Evolutionary conservation across 805 yeast genomes (phyloP), one percentile per base, ranked within the genome.

Genomic region (Myxozyma monticola): DNA sequence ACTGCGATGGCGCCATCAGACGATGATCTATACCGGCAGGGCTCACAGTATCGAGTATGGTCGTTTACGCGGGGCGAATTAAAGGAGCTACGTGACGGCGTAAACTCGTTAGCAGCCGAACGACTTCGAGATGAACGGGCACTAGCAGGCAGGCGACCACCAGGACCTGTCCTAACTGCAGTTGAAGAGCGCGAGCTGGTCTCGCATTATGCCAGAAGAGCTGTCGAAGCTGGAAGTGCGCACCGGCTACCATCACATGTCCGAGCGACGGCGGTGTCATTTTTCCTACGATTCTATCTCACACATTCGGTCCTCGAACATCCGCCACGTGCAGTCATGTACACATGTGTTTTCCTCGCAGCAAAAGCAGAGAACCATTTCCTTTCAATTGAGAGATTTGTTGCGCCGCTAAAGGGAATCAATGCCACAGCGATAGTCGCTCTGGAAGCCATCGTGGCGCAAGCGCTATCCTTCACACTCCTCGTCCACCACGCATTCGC

Each of bases 331-430:
- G 78, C 81, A 51, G 76, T 93, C 17, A 75, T 93, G 69, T 77
- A 81, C 46, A 84, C 95, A 1, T 84, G 96, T 56, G 77, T 93
- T 10, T 93, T 89, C 65, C 71, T 93, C 29, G 96, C 97, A 4
- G 90, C 96, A 37, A 93, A 93, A 68, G 80, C 90, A 15, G 99
- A 93, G 63, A 91, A 93, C 69, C 84, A 80, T 66, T 91, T 90
- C 68, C 84, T 93, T 26, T 80, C 96, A 24, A 85, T 91, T 52
- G 84, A 85, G 37, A 77, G 86, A 9, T 90, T 91, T 65, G 82
- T 87, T 48, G 77, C 78, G 39, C 78, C 84, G 40, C 77, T 91
- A 18, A 81, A 80, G 14, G 83, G 84, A 46, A 78, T 86, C 0
- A 78, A 81, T 31, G 74, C 75, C 15, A 78, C 76, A 21, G 80